Percentiles rank a stretch among this genome's conserved stretches.
Conservation (phyloP, 306 rosid genomes). For the Citrullus colocynthis region DNA sequence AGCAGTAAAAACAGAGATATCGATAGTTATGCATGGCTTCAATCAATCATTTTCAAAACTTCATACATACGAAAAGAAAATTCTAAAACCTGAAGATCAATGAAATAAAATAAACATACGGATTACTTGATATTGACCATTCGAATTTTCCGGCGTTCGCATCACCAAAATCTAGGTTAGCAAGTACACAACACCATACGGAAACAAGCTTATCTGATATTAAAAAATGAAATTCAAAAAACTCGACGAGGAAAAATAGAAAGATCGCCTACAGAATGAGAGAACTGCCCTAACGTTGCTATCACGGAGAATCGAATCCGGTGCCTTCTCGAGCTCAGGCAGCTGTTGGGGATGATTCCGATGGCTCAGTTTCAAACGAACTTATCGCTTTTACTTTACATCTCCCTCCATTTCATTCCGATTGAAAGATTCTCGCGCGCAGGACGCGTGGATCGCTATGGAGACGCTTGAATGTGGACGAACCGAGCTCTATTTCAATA, state of each 20-base stretch:
- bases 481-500: background rate
- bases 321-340: background rate
- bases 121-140: slow-evolving; percentile 22
- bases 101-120: slow-evolving; percentile 31
- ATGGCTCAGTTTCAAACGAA: background rate
- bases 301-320: background rate
- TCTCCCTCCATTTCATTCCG: background rate
- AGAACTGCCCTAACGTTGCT: background rate
- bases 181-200: background rate
- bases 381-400: background rate
- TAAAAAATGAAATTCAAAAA: background rate
- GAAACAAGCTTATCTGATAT: background rate
- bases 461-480: background rate
- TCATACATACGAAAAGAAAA: background rate
- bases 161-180: slow-evolving; percentile 2
- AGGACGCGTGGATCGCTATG: background rate
- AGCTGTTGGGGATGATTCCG: background rate
- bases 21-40: background rate
- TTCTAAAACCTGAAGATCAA: background rate
- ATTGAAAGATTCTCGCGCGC: background rate
- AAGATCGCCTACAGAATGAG: background rate
- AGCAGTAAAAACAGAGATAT: background rate
- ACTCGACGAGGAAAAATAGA: background rate
- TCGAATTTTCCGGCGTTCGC: slow-evolving; percentile 22
- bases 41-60: background rate